A percentile compares a stretch with the other conserved stretches of the same genome.
phyloP scores from a whole-genome alignment of 495 filamentous ascomycete genomes.

The Penicillium lagena region DNA sequence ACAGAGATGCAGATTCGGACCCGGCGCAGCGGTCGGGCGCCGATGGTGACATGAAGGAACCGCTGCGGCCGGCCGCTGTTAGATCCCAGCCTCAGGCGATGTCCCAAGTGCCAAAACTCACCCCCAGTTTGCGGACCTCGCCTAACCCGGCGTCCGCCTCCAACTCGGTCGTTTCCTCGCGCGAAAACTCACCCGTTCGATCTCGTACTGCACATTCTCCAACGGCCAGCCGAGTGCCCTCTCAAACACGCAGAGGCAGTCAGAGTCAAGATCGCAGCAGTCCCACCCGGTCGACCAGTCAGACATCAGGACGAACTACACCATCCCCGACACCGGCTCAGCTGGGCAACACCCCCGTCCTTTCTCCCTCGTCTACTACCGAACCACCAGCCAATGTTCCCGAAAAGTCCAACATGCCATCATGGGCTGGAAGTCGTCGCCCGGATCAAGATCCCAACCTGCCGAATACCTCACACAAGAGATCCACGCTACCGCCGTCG shows the following conservation, averaged over 20 bases:
- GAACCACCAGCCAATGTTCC: slow-evolving; percentile 55
- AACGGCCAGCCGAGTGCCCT: slow-evolving; percentile 23
- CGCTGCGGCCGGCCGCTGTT: slow-evolving; percentile 18
- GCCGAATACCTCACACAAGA: slow-evolving; percentile 40
- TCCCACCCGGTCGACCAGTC: slow-evolving; percentile 47
- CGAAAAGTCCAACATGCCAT: slow-evolving; percentile 57
- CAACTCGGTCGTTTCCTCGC: slow-evolving; percentile 42
- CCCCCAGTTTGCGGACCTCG: slow-evolving; percentile 23
- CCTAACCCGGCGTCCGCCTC: slow-evolving; percentile 30
- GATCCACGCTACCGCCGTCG: slow-evolving; percentile 18
- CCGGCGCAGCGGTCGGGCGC: slow-evolving; percentile 19
- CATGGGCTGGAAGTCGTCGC: slow-evolving; percentile 49
- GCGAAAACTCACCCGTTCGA: slow-evolving; percentile 43
- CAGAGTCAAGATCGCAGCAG: slow-evolving; percentile 58
- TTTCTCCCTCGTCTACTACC: slow-evolving; percentile 38
- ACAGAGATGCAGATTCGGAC: slow-evolving; percentile 23
- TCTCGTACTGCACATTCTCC: slow-evolving; percentile 27
- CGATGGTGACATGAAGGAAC: slow-evolving; percentile 27
- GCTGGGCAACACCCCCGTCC: slow-evolving; percentile 50
- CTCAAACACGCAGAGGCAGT: slow-evolving; percentile 62
- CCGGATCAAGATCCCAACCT: slow-evolving; percentile 29
- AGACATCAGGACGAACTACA: slow-evolving; percentile 28
- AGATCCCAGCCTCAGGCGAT: slow-evolving; percentile 25
- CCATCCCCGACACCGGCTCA: slow-evolving; percentile 58
- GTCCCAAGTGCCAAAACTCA: slow-evolving; percentile 33